A percentile compares a stretch with the other conserved stretches of the same genome.
These are phyloP conservation scores for Triticum aestivum DNA, from an alignment of 176 grass and related monocot genomes.

Conservation along the genomic window IWGSC_CS_RefSeq_v2.1 NC_057797.1:771504470-771504969, in stretches of 20 bases:
- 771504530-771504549: neutral
- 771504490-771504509: neutral
- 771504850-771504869: neutral
- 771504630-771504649: neutral
- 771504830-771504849: neutral
- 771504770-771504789: conserved; percentile 4
- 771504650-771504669: neutral
- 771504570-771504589: neutral
- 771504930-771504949: neutral
- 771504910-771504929: neutral
- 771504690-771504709: neutral
- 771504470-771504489: neutral
- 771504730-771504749: neutral
- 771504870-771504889: neutral
- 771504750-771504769: neutral
- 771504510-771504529: neutral
- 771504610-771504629: neutral
- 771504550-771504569: neutral
- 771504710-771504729: neutral
- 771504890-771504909: neutral
- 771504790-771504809: neutral
- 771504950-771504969: neutral
- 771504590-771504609: neutral
- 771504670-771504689: neutral
- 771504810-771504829: neutral